Evolutionary conservation across 257 asterid genomes (phyloP).

Genomic region (Coffea canephora): DNA sequence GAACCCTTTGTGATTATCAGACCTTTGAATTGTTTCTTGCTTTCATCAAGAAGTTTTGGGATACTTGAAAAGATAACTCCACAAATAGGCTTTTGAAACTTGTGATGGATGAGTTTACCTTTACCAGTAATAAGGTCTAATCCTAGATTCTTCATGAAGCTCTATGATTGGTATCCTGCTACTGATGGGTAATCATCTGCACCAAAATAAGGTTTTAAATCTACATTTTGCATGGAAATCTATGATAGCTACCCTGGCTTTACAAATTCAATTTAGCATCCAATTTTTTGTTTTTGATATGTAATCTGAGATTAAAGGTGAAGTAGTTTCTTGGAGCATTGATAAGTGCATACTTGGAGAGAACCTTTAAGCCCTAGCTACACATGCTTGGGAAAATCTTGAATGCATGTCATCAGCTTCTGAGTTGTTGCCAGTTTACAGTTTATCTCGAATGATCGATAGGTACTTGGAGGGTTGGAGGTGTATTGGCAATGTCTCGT

Average conservation of each 20-base stretch:
- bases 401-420: not conserved
- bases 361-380: not conserved
- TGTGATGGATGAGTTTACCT: not conserved
- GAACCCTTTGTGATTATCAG: not conserved
- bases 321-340: not conserved
- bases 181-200: not conserved
- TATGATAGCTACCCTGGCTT: not conserved
- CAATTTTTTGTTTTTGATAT: not conserved
- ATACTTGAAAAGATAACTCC: not conserved
- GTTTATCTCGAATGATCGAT: conserved; percentile 19
- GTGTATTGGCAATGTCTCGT: conserved; percentile 99
- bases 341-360: not conserved
- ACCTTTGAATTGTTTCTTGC: not conserved
- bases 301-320: not conserved
- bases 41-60: not conserved
- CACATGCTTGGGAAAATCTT: conserved; percentile 6
- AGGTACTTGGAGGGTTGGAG: conserved; percentile 99
- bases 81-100: not conserved
- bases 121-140: not conserved
- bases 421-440: conserved; percentile 1
- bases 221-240: not conserved
- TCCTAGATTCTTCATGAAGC: not conserved
- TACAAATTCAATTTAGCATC: not conserved
- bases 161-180: not conserved
- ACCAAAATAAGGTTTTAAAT: not conserved